phyloP scores from a whole-genome alignment of 371 early-diverging fungal species.

The Zychaea mexicana region DNA sequence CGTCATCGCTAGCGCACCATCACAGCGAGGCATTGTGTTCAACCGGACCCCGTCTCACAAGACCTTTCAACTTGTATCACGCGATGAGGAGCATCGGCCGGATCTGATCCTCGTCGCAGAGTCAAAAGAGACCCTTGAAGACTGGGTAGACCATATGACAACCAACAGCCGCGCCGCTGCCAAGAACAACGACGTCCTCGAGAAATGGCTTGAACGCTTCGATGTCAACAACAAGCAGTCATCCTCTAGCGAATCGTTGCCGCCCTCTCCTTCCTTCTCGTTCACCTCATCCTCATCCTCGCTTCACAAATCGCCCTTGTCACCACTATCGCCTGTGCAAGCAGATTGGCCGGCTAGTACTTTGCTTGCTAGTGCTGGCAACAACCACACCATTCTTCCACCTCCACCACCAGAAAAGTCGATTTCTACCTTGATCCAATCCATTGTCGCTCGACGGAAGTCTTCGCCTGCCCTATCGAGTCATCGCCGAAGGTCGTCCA shows the following conservation, averaged over 20 bases:
- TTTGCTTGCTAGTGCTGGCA: too few species aligned
- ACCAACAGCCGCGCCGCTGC: not conserved
- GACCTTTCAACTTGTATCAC: conserved; percentile 19
- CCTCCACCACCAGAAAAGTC: not conserved
- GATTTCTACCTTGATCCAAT: conserved; percentile 9
- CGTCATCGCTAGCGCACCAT: conserved; percentile 8
- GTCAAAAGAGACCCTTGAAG: conserved; percentile 11
- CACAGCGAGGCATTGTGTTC: conserved; percentile 9
- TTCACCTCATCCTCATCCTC: conserved; percentile 7
- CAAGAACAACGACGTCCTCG: conserved; percentile 13
- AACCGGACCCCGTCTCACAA: conserved; percentile 4
- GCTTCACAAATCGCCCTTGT: not conserved
- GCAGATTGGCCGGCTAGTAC: not conserved
- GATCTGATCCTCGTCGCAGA: conserved; percentile 16
- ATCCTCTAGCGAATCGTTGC: not conserved
- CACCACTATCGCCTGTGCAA: not conserved
- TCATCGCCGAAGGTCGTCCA: not conserved
- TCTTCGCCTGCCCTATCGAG: conserved; percentile 1
- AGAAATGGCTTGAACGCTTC: conserved; percentile 27
- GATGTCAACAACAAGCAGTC: conserved; percentile 15
- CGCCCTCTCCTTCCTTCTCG: conserved; percentile 11
- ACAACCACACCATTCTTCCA: too few species aligned
- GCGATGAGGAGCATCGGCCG: conserved; percentile 8
- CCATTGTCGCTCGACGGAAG: conserved; percentile 6
- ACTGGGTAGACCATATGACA: conserved; percentile 14